Evolutionary conservation across 768 basidiomycete species (phyloP), one percentile per base, ranked within the genome.

Genomic region (Daedalea quercina): DNA sequence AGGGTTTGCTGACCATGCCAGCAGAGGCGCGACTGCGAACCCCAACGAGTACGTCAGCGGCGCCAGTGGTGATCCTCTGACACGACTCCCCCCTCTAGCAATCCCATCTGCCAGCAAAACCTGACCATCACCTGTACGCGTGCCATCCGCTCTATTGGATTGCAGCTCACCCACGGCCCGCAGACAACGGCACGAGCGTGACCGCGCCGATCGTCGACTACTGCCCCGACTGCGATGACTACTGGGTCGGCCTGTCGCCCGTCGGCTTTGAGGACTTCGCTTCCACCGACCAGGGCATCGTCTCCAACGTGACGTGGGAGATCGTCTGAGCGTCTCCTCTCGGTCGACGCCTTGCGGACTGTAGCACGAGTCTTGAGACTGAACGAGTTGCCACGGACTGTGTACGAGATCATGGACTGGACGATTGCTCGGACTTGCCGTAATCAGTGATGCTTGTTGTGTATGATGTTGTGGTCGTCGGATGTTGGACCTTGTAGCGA

Each of bases 181-280:
- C 47, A 71, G 69, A 56, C 45, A 63, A 60, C 17, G 54, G 49
- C 7, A 65, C 60, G 25, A 58, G 35, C 28, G 44, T 67, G 9
- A 57, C 55, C 17, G 70, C 63, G 1, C 53, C 55, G 0, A 62
- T 72, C 35, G 69, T 72, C 44, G 70, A 72, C 51, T 65, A 61
- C 60, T 54, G 44, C 25, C 58, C 26, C 2, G 25, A 51, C 15
- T 49, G 48, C 13, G 41, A 54, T 1, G 47, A 45, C n/a, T 34
- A 52, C 26, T 60, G 64, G 45, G 57, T 72, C 49, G 69, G 70
- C 19, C 46, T 70, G 23, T 69, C 69, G 1, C 24, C 50, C 1
- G 43, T 57, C 12, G 69, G 54, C 2, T 72, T 72, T 53, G 34
- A 26, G 15, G 33, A 53, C 26, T 69, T 72, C 54, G 69, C 66